phyloP scores from a whole-genome alignment of 75 land plant species.

The Selaginella moellendorffii region DNA sequence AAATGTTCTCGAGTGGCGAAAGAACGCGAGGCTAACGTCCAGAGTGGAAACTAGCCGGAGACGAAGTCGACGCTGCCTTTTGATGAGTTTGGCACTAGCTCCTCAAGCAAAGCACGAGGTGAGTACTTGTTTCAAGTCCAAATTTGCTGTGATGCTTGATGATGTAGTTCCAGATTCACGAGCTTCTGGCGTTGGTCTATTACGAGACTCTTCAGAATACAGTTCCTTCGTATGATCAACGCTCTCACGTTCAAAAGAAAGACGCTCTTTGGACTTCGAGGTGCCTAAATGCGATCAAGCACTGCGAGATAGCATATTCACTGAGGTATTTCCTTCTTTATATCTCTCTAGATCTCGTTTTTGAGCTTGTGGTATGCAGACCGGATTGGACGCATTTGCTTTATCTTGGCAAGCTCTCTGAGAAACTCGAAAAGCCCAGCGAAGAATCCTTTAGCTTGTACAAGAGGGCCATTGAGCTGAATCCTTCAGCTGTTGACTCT shows the following conservation, averaged over 20 bases:
- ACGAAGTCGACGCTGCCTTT: conserved; percentile 67
- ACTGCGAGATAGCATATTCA: conserved; percentile 71
- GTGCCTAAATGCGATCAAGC: conserved; percentile 65
- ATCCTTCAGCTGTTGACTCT: conserved; percentile 89
- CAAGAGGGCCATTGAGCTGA: conserved; percentile 55
- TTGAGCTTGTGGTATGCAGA: conserved; percentile 42
- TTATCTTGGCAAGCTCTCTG: conserved; percentile 87
- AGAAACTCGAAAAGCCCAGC: conserved; percentile 55
- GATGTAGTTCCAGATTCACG: conserved; percentile 77
- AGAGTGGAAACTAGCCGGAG: conserved; percentile 87
- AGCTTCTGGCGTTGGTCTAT: conserved; percentile 84
- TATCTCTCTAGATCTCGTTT: background rate
- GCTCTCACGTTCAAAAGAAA: conserved; percentile 47
- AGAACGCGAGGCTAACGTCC: conserved; percentile 37
- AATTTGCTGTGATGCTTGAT: background rate
- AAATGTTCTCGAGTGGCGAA: conserved; percentile 74
- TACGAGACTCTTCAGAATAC: conserved; percentile 96
- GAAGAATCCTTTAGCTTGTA: conserved; percentile 62
- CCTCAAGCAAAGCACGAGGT: conserved; percentile 67
- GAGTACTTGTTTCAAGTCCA: background rate
- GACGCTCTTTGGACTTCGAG: conserved; percentile 57
- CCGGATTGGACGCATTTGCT: conserved; percentile 87
- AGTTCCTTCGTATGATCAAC: conserved; percentile 86
- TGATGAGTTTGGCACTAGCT: conserved; percentile 81
- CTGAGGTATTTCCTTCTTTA: conserved; percentile 35